Evolutionary conservation across 768 basidiomycete genomes (phyloP).

Genomic region (Mycena kentingensis): DNA sequence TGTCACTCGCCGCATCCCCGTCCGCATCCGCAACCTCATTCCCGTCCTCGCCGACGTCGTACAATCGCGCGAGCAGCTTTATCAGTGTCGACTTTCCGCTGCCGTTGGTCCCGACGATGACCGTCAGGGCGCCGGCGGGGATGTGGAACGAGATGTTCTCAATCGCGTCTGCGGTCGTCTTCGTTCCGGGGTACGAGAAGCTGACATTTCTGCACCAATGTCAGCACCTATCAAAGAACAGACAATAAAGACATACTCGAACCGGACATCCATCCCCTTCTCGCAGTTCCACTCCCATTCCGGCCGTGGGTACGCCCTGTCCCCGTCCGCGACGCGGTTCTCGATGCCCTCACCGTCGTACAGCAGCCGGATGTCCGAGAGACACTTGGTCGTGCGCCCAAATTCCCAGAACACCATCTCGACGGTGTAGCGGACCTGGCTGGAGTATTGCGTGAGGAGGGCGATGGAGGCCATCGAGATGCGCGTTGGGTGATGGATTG

Average conservation of each 20-base stretch:
- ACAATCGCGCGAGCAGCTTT: constrained; percentile 35
- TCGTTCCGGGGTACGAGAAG: constrained; percentile 36
- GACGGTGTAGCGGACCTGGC: constrained; percentile 28
- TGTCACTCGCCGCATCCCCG: too few species aligned
- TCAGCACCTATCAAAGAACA: not conserved
- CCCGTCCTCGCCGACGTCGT: constrained; percentile 21
- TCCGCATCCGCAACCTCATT: too few species aligned
- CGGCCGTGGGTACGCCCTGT: constrained; percentile 26
- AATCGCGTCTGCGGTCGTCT: constrained; percentile 16
- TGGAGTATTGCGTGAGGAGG: constrained; percentile 29
- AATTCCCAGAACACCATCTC: constrained; percentile 12
- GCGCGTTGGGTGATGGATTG: constrained; percentile 27
- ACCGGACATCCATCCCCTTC: constrained; percentile 22
- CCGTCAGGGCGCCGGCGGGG: constrained; percentile 30
- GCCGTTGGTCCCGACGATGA: constrained; percentile 40
- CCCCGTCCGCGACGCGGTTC: constrained; percentile 31
- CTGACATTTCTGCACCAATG: constrained; percentile 34
- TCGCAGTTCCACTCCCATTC: constrained; percentile 8
- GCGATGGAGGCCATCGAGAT: constrained; percentile 34
- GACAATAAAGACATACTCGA: constrained; percentile 1
- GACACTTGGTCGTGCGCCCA: constrained; percentile 11
- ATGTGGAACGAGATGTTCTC: constrained; percentile 32
- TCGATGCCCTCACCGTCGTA: constrained; percentile 24
- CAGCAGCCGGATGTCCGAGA: constrained; percentile 26
- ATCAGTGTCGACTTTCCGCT: constrained; percentile 36